Base-by-base conservation (phyloP, 345 rosid species). In the Salix caprea region DNA sequence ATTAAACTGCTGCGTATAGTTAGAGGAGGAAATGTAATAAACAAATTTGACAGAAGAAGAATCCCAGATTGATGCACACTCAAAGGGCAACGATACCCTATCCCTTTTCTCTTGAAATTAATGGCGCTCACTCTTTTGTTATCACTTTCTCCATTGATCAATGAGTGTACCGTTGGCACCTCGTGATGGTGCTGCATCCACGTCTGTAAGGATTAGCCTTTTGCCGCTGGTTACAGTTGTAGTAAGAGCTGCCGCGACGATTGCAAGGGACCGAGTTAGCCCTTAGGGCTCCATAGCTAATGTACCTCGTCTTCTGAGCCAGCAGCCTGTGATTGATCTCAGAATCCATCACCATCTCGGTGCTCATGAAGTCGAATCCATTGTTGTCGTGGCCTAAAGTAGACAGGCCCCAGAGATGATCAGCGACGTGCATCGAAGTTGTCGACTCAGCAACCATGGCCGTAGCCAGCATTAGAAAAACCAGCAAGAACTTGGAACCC, bases 331-430 rank as follows among this genome's bases (percentile, higher is more conserved):
- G 61, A 36, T 66, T 82, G 16, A 58, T 74, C 69, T 86, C 91
- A 1, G 84, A 77, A 65, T 82, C 88, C 86, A 85, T 77, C 81
- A 83, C 37, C 21, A 76, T 42, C 68, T 87, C 88, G 21, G 78
- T 71, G 26, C 42, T 36, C 37, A 34, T 5, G 24, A 74, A 28
- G 18, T 64, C 77, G 60, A 62, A 74, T 4, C 60, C 62, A 9
- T 42, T 61, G 21, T 7, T 30, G 39, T 66, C 40, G 5, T 16
- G 21, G 40, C 36, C 69, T 16, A 30, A 5, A 24, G 28, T 9
- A 42, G 69, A 30, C 1, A 30, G 37, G 2, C 40, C 60, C 70
- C 77, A 62, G 23, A 39, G 36, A 4, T 64, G 36, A 4, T 64
- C 70, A 40, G 44, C 44, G 5, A 18, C 60, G 5, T 40, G 44